Conservation (phyloP, 2,329 filamentous ascomycete genomes). For the Arthrobotrys pseudoclavata region DNA sequence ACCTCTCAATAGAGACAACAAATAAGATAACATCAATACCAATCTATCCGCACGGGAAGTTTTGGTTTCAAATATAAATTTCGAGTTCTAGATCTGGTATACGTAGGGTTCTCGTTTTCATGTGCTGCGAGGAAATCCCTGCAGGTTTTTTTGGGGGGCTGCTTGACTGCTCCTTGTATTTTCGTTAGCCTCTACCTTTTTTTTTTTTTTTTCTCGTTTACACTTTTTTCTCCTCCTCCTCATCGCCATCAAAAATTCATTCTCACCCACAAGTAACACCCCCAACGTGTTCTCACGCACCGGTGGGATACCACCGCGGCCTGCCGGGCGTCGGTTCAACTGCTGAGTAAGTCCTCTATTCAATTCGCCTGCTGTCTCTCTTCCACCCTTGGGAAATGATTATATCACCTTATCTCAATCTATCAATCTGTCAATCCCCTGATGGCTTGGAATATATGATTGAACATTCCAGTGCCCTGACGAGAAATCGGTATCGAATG, state of each 20-base stretch:
- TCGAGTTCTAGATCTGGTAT: too few species aligned
- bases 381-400: slow-evolving; percentile 46
- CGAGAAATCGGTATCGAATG: slow-evolving; percentile 55
- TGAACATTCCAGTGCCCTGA: slow-evolving; percentile 54
- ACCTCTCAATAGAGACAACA: background rate
- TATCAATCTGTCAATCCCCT: slow-evolving; percentile 60
- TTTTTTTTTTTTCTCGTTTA: too few species aligned
- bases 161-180: too few species aligned
- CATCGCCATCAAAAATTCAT: background rate
- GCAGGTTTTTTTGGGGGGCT: too few species aligned
- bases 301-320: background rate
- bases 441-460: slow-evolving; percentile 54
- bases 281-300: background rate
- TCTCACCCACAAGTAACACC: background rate
- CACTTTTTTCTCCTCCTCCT: background rate
- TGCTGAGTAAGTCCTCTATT: slow-evolving; percentile 16
- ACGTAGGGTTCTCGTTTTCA: background rate
- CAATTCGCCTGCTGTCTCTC: background rate
- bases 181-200: too few species aligned
- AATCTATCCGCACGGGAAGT: too few species aligned
- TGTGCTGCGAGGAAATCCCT: background rate
- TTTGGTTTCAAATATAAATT: too few species aligned
- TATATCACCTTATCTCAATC: slow-evolving; percentile 58
- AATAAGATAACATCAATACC: too few species aligned
- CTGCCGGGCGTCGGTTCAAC: background rate